Percentiles rank a stretch among this genome's conserved stretches.
Conservation (phyloP, 2,329 filamentous ascomycete species). For the Aspergillus thermomutatus region DNA sequence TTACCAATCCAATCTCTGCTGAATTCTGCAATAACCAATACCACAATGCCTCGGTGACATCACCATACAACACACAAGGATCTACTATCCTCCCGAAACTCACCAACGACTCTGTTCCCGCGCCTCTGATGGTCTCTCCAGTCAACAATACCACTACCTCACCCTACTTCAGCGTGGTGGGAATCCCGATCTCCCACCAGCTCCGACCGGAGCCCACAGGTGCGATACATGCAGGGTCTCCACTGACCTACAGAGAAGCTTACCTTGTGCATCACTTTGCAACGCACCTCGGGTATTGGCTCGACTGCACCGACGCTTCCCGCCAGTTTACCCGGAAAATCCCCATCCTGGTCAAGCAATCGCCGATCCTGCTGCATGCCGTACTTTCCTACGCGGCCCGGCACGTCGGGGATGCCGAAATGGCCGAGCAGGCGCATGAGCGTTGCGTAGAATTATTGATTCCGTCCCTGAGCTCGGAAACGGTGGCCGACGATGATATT, state of each 20-base stretch:
- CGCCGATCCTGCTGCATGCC: slow-evolving; percentile 8
- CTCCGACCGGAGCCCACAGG: too few species aligned
- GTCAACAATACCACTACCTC: too few species aligned
- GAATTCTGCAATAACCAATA: too few species aligned
- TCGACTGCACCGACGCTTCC: slow-evolving; percentile 11
- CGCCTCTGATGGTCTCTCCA: too few species aligned
- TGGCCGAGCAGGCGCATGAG: slow-evolving; percentile 8
- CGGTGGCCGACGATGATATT: slow-evolving; percentile 14
- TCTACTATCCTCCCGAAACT: too few species aligned
- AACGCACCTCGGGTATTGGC: slow-evolving; percentile 8
- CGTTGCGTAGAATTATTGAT: slow-evolving; percentile 2
- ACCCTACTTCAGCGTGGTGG: too few species aligned
- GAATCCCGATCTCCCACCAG: too few species aligned
- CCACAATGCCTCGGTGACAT: too few species aligned
- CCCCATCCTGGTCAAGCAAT: slow-evolving; percentile 8
- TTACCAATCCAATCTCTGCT: too few species aligned
- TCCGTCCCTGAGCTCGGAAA: slow-evolving; percentile 9
- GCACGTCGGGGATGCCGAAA: slow-evolving; percentile 9
- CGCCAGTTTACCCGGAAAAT: slow-evolving; percentile 11
- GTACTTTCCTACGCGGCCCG: slow-evolving; percentile 10
- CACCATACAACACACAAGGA: too few species aligned
- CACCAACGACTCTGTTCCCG: too few species aligned
- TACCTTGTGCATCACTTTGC: slow-evolving; percentile 11
- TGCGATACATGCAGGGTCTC: background rate
- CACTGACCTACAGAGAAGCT: slow-evolving; percentile 9